phyloP scores from a whole-genome alignment of 495 filamentous ascomycete genomes.

The Daldinia decipiens region DNA sequence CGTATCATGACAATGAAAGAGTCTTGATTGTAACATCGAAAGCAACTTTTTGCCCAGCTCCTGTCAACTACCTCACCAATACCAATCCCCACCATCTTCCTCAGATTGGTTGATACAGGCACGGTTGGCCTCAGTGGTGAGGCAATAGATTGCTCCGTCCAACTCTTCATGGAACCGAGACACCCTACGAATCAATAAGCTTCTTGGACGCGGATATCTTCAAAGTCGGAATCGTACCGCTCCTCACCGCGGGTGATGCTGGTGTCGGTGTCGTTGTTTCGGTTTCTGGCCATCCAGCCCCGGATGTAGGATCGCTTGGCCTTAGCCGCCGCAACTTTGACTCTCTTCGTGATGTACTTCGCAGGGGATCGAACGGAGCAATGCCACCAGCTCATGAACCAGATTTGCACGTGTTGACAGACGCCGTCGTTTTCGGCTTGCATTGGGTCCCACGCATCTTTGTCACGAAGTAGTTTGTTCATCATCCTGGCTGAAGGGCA shows the following conservation, averaged over 20 bases:
- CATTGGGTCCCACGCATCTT: neutral
- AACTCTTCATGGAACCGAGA: neutral
- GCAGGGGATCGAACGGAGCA: neutral
- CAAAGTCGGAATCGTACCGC: no score
- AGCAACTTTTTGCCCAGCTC: neutral
- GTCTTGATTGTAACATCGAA: neutral
- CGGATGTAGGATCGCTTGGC: neutral
- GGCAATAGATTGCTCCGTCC: neutral
- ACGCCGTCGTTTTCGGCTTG: neutral
- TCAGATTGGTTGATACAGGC: neutral
- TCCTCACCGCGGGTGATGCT: no score
- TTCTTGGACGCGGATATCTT: neutral
- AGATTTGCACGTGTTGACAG: neutral
- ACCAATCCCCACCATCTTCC: neutral
- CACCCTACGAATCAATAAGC: neutral
- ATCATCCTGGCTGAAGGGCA: neutral
- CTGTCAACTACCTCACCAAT: neutral
- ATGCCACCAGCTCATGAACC: neutral
- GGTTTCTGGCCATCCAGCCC: neutral
- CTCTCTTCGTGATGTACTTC: neutral
- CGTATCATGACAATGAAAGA: neutral
- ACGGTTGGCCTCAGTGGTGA: neutral
- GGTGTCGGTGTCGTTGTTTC: no score
- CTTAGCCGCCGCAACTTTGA: neutral
- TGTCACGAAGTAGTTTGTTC: neutral